Base-by-base conservation (phyloP, 1,284 basidiomycete genomes). In the Ganoderma lucidum region DNA sequence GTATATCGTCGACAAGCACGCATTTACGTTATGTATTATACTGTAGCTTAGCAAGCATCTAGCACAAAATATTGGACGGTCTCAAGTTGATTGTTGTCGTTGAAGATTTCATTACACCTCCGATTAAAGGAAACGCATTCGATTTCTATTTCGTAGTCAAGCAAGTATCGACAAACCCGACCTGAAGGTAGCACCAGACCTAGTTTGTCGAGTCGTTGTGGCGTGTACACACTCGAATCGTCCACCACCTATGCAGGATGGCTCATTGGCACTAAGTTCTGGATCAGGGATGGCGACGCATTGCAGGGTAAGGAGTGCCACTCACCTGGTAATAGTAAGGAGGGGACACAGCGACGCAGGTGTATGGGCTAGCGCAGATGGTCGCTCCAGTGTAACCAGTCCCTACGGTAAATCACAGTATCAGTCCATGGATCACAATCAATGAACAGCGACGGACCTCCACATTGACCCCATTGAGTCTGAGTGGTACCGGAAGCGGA, bases 271-370 rank as follows among this genome's bases (percentile, higher is more conserved):
- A 68, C 66, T 68, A 28, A 19, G 35, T 23, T 23, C 39, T 61
- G 10, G 35, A 35, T 28, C 10, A 53, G 14, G 8, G 6, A 30
- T 15, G 30, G 35, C 28, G 17, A 42, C n/a, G 10, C 19, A 39
- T 28, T 28, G 28, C 42, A 17, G 41, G n/a, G 23, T 15, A 5
- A 60, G n/a, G 10, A 28, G 3, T 23, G 9, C 39, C 23, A 60
- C 69, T 48, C 35, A 84, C 86, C 81, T 88, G 86, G 76, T 81
- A 88, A 74, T 88, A 88, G 78, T 85, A 87, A 35, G 86, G 86
- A 14, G 86, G 80, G 3, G 85, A 85, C n/a, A 88, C 81, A 37
- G 84, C 80, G 59, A 78, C 78, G 76, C 87, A 88, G 8, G 78
- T 83, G 75, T 75, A 84, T 37, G 81, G 80, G 63, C 77, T 78